Conservation (phyloP, 73 alveolate species). For the Symbiodinium natans region DNA sequence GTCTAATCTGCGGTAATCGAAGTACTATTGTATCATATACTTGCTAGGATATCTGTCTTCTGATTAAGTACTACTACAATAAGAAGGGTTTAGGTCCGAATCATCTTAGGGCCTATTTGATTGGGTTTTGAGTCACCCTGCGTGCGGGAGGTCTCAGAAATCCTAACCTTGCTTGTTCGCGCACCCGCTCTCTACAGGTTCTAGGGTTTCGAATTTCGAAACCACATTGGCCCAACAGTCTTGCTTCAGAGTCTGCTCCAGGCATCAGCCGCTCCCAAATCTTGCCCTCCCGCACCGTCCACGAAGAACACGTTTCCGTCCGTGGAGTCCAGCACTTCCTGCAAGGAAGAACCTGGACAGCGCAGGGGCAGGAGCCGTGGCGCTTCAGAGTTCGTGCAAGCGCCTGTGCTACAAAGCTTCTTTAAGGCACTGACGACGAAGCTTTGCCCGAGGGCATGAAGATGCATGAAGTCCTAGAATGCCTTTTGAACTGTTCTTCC, state of each 20-base stretch:
- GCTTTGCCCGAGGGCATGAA: neutral
- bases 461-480: neutral
- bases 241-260: neutral
- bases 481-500: neutral
- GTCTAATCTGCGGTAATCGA: no score
- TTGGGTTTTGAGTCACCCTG: neutral
- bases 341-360: constrained; percentile 9
- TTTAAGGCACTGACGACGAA: neutral
- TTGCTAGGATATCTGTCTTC: no score
- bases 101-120: neutral
- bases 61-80: no score
- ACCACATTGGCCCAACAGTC: neutral
- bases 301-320: neutral
- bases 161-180: neutral
- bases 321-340: neutral
- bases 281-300: constrained; percentile 7
- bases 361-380: neutral
- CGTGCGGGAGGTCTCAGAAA: neutral
- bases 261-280: neutral
- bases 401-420: no score
- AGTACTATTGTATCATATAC: no score
- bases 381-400: neutral
- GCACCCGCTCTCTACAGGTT: neutral
- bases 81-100: neutral
- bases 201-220: neutral